Evolutionary conservation across 768 basidiomycete species (phyloP).

Genomic region (Boletus vinaceobasis): DNA sequence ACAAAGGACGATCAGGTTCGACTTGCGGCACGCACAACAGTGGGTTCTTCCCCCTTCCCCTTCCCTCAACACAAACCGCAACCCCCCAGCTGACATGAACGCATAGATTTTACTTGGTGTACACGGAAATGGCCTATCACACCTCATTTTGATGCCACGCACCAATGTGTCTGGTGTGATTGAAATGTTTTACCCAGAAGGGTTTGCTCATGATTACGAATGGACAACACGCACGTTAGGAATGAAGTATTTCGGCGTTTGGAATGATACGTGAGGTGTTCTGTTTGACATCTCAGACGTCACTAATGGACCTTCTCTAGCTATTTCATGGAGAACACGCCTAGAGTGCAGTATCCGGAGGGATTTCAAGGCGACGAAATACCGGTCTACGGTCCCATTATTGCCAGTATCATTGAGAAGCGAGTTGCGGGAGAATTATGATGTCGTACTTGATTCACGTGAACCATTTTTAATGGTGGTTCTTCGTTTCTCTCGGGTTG

Average conservation of each 20-base stretch:
- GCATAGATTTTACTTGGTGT: conserved; percentile 64
- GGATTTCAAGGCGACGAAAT: conserved; percentile 82
- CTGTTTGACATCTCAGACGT: background rate
- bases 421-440: conserved; percentile 40
- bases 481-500: background rate
- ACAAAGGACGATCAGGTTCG: conserved; percentile 74
- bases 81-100: conserved; percentile 1
- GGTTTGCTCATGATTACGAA: conserved; percentile 84
- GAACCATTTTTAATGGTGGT: background rate
- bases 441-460: background rate
- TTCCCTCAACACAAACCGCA: background rate
- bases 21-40: conserved; percentile 65
- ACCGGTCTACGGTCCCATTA: conserved; percentile 61
- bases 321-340: conserved; percentile 36
- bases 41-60: conserved; percentile 31
- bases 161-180: conserved; percentile 77
- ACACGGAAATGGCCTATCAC: conserved; percentile 80
- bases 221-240: conserved; percentile 76
- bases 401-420: conserved; percentile 72
- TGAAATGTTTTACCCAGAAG: conserved; percentile 78
- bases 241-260: conserved; percentile 71
- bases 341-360: conserved; percentile 65
- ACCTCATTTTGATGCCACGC: conserved; percentile 80
- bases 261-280: conserved; percentile 66
- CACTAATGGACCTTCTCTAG: conserved; percentile 6